phyloP scores from a whole-genome alignment of 345 rosid genomes.

The Theobroma cacao region DNA sequence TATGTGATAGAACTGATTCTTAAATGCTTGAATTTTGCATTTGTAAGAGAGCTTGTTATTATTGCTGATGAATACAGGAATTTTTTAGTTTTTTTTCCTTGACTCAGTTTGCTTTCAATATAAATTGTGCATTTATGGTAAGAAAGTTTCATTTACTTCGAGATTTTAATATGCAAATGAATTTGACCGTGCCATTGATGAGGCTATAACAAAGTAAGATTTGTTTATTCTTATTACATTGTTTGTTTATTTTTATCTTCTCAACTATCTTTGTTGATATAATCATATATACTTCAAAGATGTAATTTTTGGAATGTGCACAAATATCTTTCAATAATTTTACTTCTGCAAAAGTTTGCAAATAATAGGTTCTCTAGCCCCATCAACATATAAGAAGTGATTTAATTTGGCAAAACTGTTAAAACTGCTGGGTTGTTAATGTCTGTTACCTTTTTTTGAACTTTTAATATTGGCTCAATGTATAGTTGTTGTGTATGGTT shows the following conservation, averaged over 20 bases:
- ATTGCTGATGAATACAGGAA: not conserved
- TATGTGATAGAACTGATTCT: too few species aligned
- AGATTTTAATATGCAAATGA: slow-evolving; percentile 49
- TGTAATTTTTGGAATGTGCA: not conserved
- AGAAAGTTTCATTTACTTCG: slow-evolving; percentile 12
- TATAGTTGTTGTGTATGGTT: not conserved
- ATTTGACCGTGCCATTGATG: slow-evolving; percentile 64
- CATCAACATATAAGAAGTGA: not conserved
- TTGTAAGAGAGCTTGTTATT: not conserved
- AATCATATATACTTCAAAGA: not conserved
- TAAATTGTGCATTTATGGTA: not conserved
- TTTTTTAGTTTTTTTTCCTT: not conserved
- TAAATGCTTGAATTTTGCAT: not conserved
- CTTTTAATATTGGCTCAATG: not conserved
- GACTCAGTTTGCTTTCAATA: not conserved
- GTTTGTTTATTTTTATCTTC: not conserved
- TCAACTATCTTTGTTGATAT: not conserved
- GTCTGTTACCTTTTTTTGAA: not conserved
- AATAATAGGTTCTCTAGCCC: not conserved
- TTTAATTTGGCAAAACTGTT: not conserved
- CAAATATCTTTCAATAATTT: not conserved
- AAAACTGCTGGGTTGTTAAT: not conserved
- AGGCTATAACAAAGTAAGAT: slow-evolving; percentile 76
- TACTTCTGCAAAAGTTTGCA: not conserved
- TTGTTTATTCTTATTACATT: slow-evolving; percentile 7